phyloP scores from a whole-genome alignment of 306 rosid species.

The Lagenaria siceraria region DNA sequence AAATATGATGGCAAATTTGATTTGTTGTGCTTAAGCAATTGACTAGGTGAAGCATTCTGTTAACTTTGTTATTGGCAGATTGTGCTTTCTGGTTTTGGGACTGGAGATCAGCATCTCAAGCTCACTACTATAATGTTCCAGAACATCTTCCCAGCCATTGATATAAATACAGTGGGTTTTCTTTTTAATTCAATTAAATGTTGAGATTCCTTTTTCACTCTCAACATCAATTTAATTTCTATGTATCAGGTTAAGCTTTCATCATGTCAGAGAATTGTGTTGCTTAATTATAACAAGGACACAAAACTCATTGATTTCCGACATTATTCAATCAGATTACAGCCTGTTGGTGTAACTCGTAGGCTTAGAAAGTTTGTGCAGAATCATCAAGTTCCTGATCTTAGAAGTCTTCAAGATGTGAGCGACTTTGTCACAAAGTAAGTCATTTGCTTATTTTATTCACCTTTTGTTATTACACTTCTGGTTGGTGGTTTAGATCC shows the following conservation, averaged over 20 bases:
- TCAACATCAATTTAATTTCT: conserved; percentile 6
- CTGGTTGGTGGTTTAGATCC: background rate
- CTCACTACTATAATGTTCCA: conserved; percentile 79
- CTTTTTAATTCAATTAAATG: background rate
- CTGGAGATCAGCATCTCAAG: conserved; percentile 57
- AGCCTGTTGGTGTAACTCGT: conserved; percentile 89
- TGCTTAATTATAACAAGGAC: conserved; percentile 88
- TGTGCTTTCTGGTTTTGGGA: conserved; percentile 88
- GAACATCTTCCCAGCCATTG: conserved; percentile 90
- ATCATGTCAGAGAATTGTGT: conserved; percentile 86
- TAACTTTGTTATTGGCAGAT: conserved; percentile 35
- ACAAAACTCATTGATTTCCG: conserved; percentile 85
- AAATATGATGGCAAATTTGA: background rate
- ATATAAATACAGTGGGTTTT: conserved; percentile 80
- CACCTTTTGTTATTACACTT: background rate
- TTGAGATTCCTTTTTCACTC: background rate
- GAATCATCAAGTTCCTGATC: conserved; percentile 83
- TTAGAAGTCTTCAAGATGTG: conserved; percentile 84
- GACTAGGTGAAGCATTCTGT: background rate
- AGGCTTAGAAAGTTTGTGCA: conserved; percentile 84
- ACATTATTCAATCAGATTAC: conserved; percentile 84
- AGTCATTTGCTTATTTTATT: conserved; percentile 16
- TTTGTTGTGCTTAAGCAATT: background rate
- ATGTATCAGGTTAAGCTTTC: conserved; percentile 68
- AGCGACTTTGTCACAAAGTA: conserved; percentile 96